Base-by-base conservation (phyloP, 169 alveolate genomes). In the Cryptosporidium baileyi region DNA sequence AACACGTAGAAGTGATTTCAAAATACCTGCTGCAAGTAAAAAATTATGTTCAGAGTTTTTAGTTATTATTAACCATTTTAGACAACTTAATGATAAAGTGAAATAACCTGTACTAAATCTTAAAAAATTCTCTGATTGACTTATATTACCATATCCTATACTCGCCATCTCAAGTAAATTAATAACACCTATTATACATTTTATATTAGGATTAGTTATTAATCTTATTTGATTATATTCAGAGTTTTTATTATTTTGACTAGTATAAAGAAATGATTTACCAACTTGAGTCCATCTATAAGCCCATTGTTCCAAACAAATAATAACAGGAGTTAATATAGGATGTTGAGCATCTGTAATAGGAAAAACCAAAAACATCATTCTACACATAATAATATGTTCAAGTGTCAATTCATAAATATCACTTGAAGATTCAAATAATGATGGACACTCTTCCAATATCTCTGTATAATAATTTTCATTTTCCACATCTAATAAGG, bases 311-410 rank as follows among this genome's bases (percentile, higher is more conserved):
- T 74, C 85, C 6, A 74, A 26, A 24, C 85, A 74, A 7, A 30
- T 52, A 22, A 57, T 74, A 22, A 74, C 67, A 17, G 74, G 85
- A 17, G 85, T 74, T 57, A 74, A 32, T 6, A 74, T 54, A 1
- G 85, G 85, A 54, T 74, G 85, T 8, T 57, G 65, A 54, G 67
- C 65, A 54, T 74, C 85, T 11, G 85, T 54, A 54, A 74, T 19
- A 24, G 85, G 85, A 40, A 74, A 74, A 13, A 74, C 22, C 7
- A 74, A 7, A 9, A 74, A 74, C 67, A 74, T 74, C 22, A 74
- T 74, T 17, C 85, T 51, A 41, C 85, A 74, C 3, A 74, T 74
- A 34, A 57, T 34, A 54, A 74, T 57, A 28, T 74, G 85, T 19
- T 54, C 67, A 8, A 74, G 24, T 5, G 47, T 57, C 15, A 59